Evolutionary conservation across 306 rosid species (phyloP).

Genomic region (Trichosanthes truncata): DNA sequence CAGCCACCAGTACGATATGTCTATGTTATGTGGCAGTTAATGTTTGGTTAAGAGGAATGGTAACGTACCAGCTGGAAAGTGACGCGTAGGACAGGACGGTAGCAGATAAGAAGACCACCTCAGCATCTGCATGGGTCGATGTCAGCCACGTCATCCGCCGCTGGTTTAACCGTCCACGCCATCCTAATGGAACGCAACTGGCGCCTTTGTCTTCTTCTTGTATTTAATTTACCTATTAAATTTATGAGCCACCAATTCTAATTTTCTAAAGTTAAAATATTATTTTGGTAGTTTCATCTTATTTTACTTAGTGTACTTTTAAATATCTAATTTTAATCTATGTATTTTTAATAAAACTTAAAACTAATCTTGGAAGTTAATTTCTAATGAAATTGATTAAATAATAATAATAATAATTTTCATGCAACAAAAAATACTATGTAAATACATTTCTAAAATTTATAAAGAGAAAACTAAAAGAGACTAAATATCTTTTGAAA

Average conservation of each 20-base stretch:
- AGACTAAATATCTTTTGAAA: too few species aligned
- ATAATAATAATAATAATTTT: too few species aligned
- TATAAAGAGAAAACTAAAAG: too few species aligned
- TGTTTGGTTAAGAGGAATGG: neutral
- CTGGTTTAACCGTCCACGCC: neutral
- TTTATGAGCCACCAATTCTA: neutral
- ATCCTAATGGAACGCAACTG: neutral
- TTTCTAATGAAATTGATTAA: too few species aligned
- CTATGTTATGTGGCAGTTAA: neutral
- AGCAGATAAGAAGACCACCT: constrained; percentile 3
- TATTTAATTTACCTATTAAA: neutral
- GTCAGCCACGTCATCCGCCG: constrained; percentile 1
- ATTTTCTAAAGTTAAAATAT: too few species aligned
- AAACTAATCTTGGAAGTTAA: too few species aligned
- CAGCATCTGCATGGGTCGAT: neutral
- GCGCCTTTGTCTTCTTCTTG: neutral
- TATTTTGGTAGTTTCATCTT: too few species aligned
- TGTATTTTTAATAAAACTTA: too few species aligned
- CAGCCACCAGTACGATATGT: neutral
- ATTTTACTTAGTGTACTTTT: too few species aligned
- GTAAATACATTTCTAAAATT: too few species aligned
- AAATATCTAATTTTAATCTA: too few species aligned
- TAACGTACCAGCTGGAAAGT: neutral
- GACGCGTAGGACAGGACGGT: neutral
- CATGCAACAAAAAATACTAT: too few species aligned